Evolutionary conservation across 1,284 basidiomycete genomes (phyloP).

Genomic region (Grifola frondosa): DNA sequence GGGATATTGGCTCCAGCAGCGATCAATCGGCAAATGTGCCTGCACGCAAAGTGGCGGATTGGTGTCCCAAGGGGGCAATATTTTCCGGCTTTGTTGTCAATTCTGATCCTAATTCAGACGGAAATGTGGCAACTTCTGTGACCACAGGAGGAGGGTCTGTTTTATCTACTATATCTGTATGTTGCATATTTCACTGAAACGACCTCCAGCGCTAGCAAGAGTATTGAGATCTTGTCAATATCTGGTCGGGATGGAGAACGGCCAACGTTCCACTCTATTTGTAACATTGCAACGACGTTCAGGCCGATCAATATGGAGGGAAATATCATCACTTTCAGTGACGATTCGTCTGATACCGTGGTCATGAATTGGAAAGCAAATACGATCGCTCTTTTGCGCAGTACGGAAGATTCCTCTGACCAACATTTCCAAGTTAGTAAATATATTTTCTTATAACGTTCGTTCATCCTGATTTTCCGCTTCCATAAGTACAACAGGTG

Average conservation of each 20-base stretch:
- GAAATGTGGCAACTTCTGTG: slow-evolving; percentile 43
- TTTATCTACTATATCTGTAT: background rate
- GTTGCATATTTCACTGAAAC: background rate
- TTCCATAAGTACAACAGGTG: slow-evolving; percentile 41
- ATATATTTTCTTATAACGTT: slow-evolving; percentile 1
- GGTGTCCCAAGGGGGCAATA: slow-evolving; percentile 52
- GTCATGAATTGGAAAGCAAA: slow-evolving; percentile 53
- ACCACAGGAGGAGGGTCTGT: too few species aligned
- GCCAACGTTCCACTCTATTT: slow-evolving; percentile 13
- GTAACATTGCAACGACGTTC: slow-evolving; percentile 37
- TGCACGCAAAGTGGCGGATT: slow-evolving; percentile 39
- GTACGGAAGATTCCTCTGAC: slow-evolving; percentile 32
- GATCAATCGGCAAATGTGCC: background rate
- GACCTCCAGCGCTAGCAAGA: slow-evolving; percentile 11
- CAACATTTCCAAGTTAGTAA: slow-evolving; percentile 37
- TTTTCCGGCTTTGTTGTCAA: slow-evolving; percentile 53
- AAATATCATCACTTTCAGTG: slow-evolving; percentile 50
- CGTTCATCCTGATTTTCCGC: background rate
- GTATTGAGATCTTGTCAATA: slow-evolving; percentile 25
- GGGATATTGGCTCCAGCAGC: slow-evolving; percentile 39
- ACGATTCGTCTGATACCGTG: slow-evolving; percentile 47
- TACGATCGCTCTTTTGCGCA: slow-evolving; percentile 45
- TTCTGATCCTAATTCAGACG: slow-evolving; percentile 41
- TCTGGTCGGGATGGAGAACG: background rate
- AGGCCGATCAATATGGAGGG: slow-evolving; percentile 48